Percentiles rank a stretch among this genome's conserved stretches.
phyloP scores from a whole-genome alignment of 306 rosid genomes.

The Coriaria nepalensis region DNA sequence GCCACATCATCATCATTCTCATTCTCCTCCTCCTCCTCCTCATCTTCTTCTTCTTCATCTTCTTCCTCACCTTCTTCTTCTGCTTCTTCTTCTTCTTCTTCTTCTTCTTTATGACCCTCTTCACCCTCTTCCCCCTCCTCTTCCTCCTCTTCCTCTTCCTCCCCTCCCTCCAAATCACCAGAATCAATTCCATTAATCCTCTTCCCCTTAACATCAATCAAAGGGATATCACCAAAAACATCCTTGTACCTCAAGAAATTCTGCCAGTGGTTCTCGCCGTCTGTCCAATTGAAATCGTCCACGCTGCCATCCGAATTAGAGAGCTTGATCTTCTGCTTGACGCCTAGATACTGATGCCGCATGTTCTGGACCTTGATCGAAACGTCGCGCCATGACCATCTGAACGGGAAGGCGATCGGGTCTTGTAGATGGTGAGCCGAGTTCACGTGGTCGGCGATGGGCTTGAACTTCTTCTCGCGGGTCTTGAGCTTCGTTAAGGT shows the following conservation, averaged over 20 bases:
- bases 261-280: slow-evolving; percentile 81
- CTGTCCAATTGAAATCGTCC: slow-evolving; percentile 72
- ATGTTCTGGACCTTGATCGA: slow-evolving; percentile 95
- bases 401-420: slow-evolving; percentile 58
- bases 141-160: slow-evolving; percentile 21
- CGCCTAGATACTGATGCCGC: slow-evolving; percentile 93
- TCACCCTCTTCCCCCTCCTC: slow-evolving; percentile 17
- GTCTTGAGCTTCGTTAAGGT: slow-evolving; percentile 63
- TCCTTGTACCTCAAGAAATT: slow-evolving; percentile 72
- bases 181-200: slow-evolving; percentile 30
- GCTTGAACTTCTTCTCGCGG: slow-evolving; percentile 93
- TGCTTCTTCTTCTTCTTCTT: slow-evolving; percentile 12
- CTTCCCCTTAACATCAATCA: slow-evolving; percentile 33
- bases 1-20: slow-evolving; percentile 17
- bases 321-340: slow-evolving; percentile 78
- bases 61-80: slow-evolving; percentile 2
- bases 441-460: slow-evolving; percentile 85
- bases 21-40: slow-evolving; percentile 18
- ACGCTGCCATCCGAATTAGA: slow-evolving; percentile 13
- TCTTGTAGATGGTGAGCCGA: slow-evolving; percentile 51
- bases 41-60: not conserved
- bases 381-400: slow-evolving; percentile 97
- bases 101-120: slow-evolving; percentile 15
- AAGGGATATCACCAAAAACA: slow-evolving; percentile 70
- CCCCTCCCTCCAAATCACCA: slow-evolving; percentile 27